Evolutionary conservation across 2,329 filamentous ascomycete species (phyloP), one percentile per base, ranked within the genome.

Genomic region (Phoma sp.): DNA sequence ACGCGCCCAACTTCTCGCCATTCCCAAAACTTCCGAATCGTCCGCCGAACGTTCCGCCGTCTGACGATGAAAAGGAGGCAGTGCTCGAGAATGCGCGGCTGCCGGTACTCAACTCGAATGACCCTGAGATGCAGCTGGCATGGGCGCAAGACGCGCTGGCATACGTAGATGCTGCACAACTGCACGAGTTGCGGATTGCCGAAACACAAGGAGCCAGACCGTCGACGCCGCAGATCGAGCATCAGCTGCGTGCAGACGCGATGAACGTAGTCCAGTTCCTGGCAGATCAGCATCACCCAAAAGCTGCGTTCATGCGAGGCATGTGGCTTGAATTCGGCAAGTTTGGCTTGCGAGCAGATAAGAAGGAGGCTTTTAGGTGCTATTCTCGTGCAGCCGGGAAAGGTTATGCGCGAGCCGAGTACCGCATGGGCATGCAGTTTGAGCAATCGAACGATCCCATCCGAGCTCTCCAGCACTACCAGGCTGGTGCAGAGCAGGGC

Each of bases 301-400:
- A 95, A 71, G 95, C 95, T 22, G 87, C 96, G 63, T 99, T 98
- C 74, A 91, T 98, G 80, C 88, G 88, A 68, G 91, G 92, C 56
- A 97, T 96, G 84, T 99, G 95, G 95, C 82, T 96, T 45, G 95
- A 99, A 74, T 99, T 98, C 81, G 95, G 95, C 65, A 96, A 96
- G 72, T 98, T 97, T 72, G 92, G 92, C 35, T 87, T 89, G 75
- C 87, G 92, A 25, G 83, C 92, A 57, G 95, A 99, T 80, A 96
- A 96, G 79, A 93, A 94, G 69, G 94, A 97, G 77, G 94, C 95
- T 7, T 98, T 96, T 73, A 79, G 87, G 58, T 90, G 89, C 68
- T 99, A 98, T 77, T 87, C 88, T 59, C 84, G 88, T 67, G 91
- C 95, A n/a, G 89, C 92, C 27, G 89, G 93, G 66, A 88, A 91